These are phyloP conservation scores for Yarrowia sp. DNA, from an alignment of 805 yeast genomes.

Conservation along the genomic window DNA sequence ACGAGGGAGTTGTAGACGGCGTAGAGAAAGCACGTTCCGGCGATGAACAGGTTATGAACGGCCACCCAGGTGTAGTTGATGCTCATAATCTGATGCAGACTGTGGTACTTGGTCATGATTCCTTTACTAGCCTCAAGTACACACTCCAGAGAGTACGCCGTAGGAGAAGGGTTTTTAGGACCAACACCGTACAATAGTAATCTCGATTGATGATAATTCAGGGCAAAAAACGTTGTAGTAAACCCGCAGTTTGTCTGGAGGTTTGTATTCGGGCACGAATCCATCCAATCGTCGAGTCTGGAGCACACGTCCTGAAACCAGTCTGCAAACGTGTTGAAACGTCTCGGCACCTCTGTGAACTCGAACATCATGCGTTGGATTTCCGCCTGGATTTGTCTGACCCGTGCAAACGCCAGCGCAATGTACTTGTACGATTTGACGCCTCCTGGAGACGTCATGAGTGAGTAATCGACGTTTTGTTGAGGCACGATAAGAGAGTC, in stretches of 20 bases:
- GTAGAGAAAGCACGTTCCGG: constrained; percentile 84
- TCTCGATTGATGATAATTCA: constrained; percentile 79
- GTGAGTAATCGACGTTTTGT: constrained; percentile 23
- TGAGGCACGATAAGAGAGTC: constrained; percentile 59
- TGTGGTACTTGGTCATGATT: constrained; percentile 67
- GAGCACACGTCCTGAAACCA: constrained; percentile 67
- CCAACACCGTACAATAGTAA: constrained; percentile 77
- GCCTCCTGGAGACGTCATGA: constrained; percentile 45
- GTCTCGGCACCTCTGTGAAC: constrained; percentile 71
- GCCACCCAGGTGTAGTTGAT: constrained; percentile 94
- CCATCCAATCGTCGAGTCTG: constrained; percentile 69
- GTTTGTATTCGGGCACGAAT: constrained; percentile 61
- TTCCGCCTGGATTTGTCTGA: constrained; percentile 78
- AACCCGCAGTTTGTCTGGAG: constrained; percentile 76
- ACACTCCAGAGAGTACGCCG: constrained; percentile 60
- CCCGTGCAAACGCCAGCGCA: constrained; percentile 68
- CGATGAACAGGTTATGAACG: constrained; percentile 85
- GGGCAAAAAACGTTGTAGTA: constrained; percentile 68
- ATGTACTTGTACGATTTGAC: constrained; percentile 69
- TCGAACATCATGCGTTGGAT: constrained; percentile 77
- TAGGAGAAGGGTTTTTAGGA: constrained; percentile 67
- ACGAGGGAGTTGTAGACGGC: constrained; percentile 67
- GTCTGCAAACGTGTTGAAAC: constrained; percentile 58
- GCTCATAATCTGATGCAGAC: constrained; percentile 61
- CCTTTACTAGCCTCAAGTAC: constrained; percentile 71